These are phyloP conservation scores for Nidularia pulvinata DNA, from an alignment of 768 basidiomycete species.

Conservation along the genomic window DNA sequence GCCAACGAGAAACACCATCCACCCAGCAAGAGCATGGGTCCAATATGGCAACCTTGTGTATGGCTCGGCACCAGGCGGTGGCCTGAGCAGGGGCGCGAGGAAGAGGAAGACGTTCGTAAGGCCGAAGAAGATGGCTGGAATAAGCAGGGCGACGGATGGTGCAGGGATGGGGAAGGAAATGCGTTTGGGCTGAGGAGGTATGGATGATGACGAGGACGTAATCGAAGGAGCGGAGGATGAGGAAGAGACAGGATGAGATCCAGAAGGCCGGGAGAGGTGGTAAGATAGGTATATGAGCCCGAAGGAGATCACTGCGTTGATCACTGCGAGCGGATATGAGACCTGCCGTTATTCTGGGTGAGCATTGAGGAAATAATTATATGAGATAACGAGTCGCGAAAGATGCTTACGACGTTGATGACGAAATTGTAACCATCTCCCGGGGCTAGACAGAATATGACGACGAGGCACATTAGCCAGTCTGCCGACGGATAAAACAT, in stretches of 20 bases:
- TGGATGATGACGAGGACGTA: neutral
- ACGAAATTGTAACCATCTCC: slow-evolving; percentile 66
- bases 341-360: slow-evolving; percentile 7
- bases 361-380: neutral
- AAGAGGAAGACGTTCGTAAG: slow-evolving; percentile 50
- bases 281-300: slow-evolving; percentile 36
- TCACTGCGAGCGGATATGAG: slow-evolving; percentile 40
- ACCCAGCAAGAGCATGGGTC: slow-evolving; percentile 24
- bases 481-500: slow-evolving; percentile 10
- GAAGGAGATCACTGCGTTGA: slow-evolving; percentile 44
- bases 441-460: slow-evolving; percentile 37
- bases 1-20: slow-evolving; percentile 10
- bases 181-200: too few relatives aligned
- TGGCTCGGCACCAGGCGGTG: slow-evolving; percentile 32
- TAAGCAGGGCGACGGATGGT: too few relatives aligned
- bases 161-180: too few relatives aligned
- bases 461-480: slow-evolving; percentile 22
- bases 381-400: neutral
- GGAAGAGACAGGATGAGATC: neutral
- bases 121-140: slow-evolving; percentile 37
- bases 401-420: slow-evolving; percentile 39
- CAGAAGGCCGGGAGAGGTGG: neutral
- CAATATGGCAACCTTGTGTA: slow-evolving; percentile 53
- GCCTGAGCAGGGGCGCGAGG: slow-evolving; percentile 46
- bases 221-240: neutral